phyloP scores from a whole-genome alignment of 2,329 filamentous ascomycete genomes.

The Daldinia sp. region DNA sequence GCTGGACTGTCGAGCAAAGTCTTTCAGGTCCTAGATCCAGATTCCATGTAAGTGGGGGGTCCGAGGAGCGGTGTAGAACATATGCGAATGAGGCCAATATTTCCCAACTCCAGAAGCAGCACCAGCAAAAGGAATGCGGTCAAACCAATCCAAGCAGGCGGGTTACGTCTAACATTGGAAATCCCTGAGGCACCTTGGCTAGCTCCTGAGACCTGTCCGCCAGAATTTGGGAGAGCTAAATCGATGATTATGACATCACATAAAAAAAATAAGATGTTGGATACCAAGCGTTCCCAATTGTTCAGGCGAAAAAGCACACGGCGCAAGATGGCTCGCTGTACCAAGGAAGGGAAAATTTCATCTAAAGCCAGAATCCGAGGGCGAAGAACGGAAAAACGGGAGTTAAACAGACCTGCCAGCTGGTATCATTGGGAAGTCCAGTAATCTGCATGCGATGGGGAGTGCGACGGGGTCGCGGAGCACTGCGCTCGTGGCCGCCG shows the following conservation, averaged over 20 bases:
- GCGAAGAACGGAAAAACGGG: conserved; percentile 60
- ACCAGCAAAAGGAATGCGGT: conserved; percentile 45
- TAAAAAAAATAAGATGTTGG: conserved; percentile 39
- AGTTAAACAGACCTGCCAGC: conserved; percentile 97
- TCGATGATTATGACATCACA: conserved; percentile 38
- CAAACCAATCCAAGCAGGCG: conserved; percentile 46
- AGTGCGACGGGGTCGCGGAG: conserved; percentile 86
- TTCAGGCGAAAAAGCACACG: conserved; percentile 41
- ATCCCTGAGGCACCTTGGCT: conserved; percentile 44
- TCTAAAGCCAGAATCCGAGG: conserved; percentile 48
- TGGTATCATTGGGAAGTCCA: conserved; percentile 96
- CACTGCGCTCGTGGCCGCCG: conserved; percentile 63
- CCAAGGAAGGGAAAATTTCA: conserved; percentile 41
- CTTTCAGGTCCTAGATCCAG: conserved; percentile 96
- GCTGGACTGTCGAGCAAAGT: conserved; percentile 96
- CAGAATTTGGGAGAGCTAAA: conserved; percentile 39
- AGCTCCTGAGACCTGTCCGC: conserved; percentile 44
- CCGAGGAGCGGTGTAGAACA: conserved; percentile 55
- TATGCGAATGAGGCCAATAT: conserved; percentile 44
- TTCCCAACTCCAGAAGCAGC: conserved; percentile 46
- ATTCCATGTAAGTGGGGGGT: conserved; percentile 80
- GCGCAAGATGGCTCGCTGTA: conserved; percentile 41
- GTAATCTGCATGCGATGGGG: conserved; percentile 97
- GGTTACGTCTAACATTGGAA: conserved; percentile 43
- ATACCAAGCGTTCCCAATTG: conserved; percentile 41